A percentile compares a stretch with the other conserved stretches of the same genome.
Conservation (phyloP, 148 eudicot species). For the Gaultheria prostrata region DNA sequence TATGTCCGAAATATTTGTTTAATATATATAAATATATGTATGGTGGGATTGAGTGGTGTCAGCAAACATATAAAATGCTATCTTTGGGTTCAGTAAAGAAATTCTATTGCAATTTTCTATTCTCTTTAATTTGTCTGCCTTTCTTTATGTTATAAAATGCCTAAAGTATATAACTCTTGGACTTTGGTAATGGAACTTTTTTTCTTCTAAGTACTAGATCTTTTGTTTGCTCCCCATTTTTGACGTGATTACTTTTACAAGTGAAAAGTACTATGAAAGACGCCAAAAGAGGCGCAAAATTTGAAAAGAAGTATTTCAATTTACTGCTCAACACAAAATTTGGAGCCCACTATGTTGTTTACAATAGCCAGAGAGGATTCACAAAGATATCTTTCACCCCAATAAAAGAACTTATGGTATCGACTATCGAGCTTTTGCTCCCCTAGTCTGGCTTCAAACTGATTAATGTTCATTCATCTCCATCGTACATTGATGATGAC, state of each 20-base stretch:
- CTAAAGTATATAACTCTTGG: not conserved
- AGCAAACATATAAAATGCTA: too few species aligned
- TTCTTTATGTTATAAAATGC: not conserved
- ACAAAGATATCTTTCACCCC: not conserved
- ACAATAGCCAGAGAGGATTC: not conserved
- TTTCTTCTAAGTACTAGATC: not conserved
- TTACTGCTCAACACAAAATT: not conserved
- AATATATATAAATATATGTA: too few species aligned
- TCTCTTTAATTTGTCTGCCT: not conserved
- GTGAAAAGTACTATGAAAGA: not conserved
- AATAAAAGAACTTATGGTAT: not conserved
- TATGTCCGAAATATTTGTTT: too few species aligned
- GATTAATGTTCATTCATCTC: not conserved
- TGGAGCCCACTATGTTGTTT: not conserved
- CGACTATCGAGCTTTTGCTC: not conserved
- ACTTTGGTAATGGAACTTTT: not conserved
- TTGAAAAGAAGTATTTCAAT: not conserved
- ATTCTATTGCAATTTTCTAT: too few species aligned
- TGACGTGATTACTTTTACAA: not conserved
- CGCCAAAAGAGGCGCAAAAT: not conserved
- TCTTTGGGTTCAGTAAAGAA: too few species aligned
- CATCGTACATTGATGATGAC: not conserved
- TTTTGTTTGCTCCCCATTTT: constrained; percentile 2
- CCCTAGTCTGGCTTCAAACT: not conserved
- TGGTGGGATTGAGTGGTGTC: too few species aligned